These are phyloP conservation scores for Sarocladium oryzae DNA, from an alignment of 2,329 filamentous ascomycete genomes.

Conservation along the genomic window DNA sequence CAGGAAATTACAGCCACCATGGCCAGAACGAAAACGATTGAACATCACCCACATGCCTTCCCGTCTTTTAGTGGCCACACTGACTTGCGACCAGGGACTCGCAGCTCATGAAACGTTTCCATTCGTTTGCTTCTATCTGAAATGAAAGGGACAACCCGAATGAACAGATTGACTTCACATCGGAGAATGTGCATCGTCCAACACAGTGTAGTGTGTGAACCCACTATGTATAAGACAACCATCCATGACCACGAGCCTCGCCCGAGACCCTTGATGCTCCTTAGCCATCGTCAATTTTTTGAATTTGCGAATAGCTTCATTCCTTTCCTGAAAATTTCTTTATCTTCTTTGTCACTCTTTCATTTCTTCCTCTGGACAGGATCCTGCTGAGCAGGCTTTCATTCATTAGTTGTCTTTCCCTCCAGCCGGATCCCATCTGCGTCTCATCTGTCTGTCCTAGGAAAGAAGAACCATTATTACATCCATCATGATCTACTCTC, in stretches of 20 bases:
- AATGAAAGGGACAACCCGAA: slow-evolving; percentile 1
- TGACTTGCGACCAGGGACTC: slow-evolving; percentile 1
- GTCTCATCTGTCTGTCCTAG: slow-evolving; percentile 9
- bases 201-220: neutral
- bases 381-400: slow-evolving; percentile 27
- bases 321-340: slow-evolving; percentile 9
- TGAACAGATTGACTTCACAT: neutral
- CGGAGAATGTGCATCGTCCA: neutral
- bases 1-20: neutral
- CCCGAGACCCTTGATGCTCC: neutral
- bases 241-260: neutral
- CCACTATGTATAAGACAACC: neutral
- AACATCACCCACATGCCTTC: neutral
- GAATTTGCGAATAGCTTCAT: slow-evolving; percentile 10
- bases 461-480: slow-evolving; percentile 17
- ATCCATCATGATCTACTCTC: neutral
- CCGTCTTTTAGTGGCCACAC: neutral
- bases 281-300: neutral
- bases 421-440: slow-evolving; percentile 2
- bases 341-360: slow-evolving; percentile 14
- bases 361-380: slow-evolving; percentile 14
- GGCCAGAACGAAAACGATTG: slow-evolving; percentile 2
- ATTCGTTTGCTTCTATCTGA: neutral
- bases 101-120: slow-evolving; percentile 1
- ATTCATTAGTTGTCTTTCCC: slow-evolving; percentile 16